A percentile compares a stretch with the other conserved stretches of the same genome.
Evolutionary conservation across 352 stramenopile species (phyloP).

Genomic region (Globisporangium carolinianum): DNA sequence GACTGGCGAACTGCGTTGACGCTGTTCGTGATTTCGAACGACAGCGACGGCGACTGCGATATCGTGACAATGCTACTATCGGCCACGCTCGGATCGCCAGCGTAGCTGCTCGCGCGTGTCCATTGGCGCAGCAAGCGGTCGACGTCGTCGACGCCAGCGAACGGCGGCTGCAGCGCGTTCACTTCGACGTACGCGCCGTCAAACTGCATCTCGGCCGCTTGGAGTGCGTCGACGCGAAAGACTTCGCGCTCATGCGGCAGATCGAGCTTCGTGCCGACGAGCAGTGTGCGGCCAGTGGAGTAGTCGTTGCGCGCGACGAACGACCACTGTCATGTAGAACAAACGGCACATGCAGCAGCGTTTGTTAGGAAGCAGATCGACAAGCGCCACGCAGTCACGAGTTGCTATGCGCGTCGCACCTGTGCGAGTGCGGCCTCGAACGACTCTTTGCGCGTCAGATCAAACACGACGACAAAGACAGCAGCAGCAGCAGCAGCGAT

Average conservation of each 20-base stretch:
- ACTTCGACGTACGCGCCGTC: constrained; percentile 51
- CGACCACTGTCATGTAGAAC: constrained; percentile 20
- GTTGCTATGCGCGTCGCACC: constrained; percentile 1
- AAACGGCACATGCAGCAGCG: background rate
- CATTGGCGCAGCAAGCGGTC: constrained; percentile 18
- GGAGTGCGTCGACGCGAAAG: constrained; percentile 22
- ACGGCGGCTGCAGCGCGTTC: constrained; percentile 15
- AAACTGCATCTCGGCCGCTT: constrained; percentile 41
- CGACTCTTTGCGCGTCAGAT: constrained; percentile 33
- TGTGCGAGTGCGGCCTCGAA: constrained; percentile 29
- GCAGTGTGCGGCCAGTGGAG: constrained; percentile 16
- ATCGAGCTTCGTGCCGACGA: constrained; percentile 57
- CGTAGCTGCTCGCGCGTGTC: constrained; percentile 4
- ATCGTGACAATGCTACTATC: constrained; percentile 4
- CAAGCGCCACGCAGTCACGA: background rate
- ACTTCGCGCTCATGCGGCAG: constrained; percentile 29
- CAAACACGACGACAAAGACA: constrained; percentile 46
- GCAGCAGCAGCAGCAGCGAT: constrained; percentile 8
- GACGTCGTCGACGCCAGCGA: constrained; percentile 18
- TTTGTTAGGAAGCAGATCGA: background rate
- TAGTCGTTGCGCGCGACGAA: constrained; percentile 9
- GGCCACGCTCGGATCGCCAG: too few relatives aligned
- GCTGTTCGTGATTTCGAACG: constrained; percentile 3
- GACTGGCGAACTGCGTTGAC: constrained; percentile 7
- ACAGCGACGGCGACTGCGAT: background rate